Evolutionary conservation across 257 asterid genomes (phyloP).

Genomic region (Solanum rostratum): DNA sequence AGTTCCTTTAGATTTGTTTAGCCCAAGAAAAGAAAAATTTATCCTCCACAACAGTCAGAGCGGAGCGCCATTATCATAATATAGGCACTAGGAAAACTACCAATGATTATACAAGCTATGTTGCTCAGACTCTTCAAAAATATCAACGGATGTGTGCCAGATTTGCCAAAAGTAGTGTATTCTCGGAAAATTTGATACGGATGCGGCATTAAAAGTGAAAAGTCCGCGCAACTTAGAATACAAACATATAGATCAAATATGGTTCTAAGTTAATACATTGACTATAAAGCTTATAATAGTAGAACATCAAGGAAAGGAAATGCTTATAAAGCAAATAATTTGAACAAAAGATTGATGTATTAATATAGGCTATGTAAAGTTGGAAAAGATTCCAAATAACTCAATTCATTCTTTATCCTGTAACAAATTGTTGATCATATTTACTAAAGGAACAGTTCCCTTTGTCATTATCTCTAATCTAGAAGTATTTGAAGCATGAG

Average conservation of each 20-base stretch:
- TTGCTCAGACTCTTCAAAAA: too few relatives aligned
- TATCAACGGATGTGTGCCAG: too few relatives aligned
- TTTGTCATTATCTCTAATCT: slow-evolving; percentile 87
- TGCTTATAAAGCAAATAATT: neutral
- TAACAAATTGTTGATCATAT: slow-evolving; percentile 67
- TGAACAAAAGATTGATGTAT: neutral
- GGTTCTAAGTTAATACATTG: neutral
- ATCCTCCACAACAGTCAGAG: neutral
- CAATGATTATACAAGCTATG: too few relatives aligned
- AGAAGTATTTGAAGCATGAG: slow-evolving; percentile 59
- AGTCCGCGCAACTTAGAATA: too few relatives aligned
- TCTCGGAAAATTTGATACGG: too few relatives aligned
- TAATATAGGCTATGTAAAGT: neutral
- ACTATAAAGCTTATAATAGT: too few relatives aligned
- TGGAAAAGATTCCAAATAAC: neutral
- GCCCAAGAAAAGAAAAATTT: too few relatives aligned
- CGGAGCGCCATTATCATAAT: neutral
- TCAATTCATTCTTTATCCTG: slow-evolving; percentile 40
- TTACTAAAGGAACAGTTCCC: slow-evolving; percentile 72
- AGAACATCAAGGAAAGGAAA: neutral
- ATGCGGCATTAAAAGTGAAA: too few relatives aligned
- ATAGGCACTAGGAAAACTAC: neutral
- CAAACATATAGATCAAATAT: too few relatives aligned
- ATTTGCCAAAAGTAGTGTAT: too few relatives aligned
- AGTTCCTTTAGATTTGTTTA: too few relatives aligned